A percentile compares a stretch with the other conserved stretches of the same genome.
Evolutionary conservation across 306 rosid species (phyloP).

Genomic region (Fragaria nilgerrensis): DNA sequence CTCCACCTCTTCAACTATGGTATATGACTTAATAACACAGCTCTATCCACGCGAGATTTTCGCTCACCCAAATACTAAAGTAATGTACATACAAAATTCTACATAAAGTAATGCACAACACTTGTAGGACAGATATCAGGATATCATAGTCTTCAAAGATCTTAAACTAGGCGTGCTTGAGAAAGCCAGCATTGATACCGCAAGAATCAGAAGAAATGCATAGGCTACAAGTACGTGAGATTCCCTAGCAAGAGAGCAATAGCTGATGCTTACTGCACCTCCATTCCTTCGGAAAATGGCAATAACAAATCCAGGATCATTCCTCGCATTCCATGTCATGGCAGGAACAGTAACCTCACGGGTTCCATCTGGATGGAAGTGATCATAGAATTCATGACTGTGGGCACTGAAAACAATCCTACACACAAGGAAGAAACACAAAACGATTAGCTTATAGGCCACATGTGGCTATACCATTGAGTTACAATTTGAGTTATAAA

Average conservation of each 20-base stretch:
- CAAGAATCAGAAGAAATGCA: constrained; percentile 34
- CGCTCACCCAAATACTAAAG: not conserved
- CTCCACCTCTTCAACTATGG: not conserved
- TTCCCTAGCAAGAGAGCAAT: constrained; percentile 66
- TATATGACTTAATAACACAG: not conserved
- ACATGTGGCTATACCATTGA: not conserved
- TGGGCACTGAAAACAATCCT: constrained; percentile 72
- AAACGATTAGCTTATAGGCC: constrained; percentile 6
- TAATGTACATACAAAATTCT: constrained; percentile 9
- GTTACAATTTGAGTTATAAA: not conserved
- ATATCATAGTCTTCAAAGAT: constrained; percentile 14
- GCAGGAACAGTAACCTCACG: constrained; percentile 65
- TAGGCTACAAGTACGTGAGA: constrained; percentile 46
- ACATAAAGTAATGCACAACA: not conserved
- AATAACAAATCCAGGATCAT: constrained; percentile 68
- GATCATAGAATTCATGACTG: constrained; percentile 37
- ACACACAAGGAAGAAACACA: constrained; percentile 17
- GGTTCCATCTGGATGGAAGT: constrained; percentile 51
- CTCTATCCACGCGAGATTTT: not conserved
- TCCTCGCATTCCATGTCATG: constrained; percentile 70
- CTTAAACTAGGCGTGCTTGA: constrained; percentile 21
- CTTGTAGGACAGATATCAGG: not conserved
- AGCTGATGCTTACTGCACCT: constrained; percentile 48
- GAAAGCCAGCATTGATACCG: constrained; percentile 11
- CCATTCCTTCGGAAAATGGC: constrained; percentile 53